Base-by-base conservation (phyloP, 202 grass and related monocot species). In the Carex arenaria region DNA sequence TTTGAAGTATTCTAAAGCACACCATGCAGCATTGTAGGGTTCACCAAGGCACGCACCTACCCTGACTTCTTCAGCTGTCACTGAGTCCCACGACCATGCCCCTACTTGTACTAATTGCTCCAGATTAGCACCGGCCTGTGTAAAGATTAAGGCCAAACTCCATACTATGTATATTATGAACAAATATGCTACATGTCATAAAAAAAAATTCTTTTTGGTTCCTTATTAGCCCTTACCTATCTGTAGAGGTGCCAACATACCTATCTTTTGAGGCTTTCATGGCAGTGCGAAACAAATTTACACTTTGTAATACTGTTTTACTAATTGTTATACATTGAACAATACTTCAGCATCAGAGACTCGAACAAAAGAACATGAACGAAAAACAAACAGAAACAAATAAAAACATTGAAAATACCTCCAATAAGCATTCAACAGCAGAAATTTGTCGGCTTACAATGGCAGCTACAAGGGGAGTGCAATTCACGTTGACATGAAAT, bases 401-500 rank as follows among this genome's bases (percentile, higher is more conserved):
- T 14, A 26, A 69, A 79, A 51, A 68, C 30, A 68, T n/a, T 59
- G 19, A 45, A 84, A 19, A 55, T 90, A 93, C 91, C 91, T 90
- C 66, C 47, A 90, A 60, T 66, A 93, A 90, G 74, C 78, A 83
- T 86, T 93, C 47, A 70, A 93, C 91, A 19, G 83, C 80, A 64
- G 88, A 90, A 88, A 88, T 79, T 63, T 90, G 85, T 23, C 88
- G 79, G 71, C 85, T 85, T 51, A 93, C 78, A 82, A 90, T 90
- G 71, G 91, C 88, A 84, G 91, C 88, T 55, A 93, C 77, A 7
- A 93, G 67, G 15, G 88, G 88, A 45, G 91, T 88, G 88, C 88
- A 93, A 79, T 90, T 77, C 55, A 90, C 86, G 76, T 88, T 93
- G 72, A 83, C 88, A 86, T 90, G 84, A 28, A 93, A 85, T n/a